A percentile compares a stretch with the other conserved stretches of the same genome.
Evolutionary conservation across 1,284 basidiomycete species (phyloP).

Genomic region (Meripilus lineatus): DNA sequence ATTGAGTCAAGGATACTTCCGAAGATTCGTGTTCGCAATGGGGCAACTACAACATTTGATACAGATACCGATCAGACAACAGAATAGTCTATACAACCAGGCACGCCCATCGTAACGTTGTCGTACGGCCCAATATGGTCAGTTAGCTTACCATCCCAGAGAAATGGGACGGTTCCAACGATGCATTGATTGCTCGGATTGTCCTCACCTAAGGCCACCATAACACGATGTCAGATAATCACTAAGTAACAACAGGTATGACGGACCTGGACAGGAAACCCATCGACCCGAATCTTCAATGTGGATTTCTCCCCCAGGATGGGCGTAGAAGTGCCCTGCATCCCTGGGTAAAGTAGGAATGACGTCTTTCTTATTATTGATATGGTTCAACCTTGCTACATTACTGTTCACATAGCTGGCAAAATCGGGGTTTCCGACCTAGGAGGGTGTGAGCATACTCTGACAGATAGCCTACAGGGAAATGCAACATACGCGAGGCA

Average conservation of each 20-base stretch:
- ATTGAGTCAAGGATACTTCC: too few relatives aligned
- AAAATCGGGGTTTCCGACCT: constrained; percentile 57
- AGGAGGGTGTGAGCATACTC: neutral
- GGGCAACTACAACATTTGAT: too few relatives aligned
- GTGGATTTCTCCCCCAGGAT: constrained; percentile 16
- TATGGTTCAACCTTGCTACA: constrained; percentile 32
- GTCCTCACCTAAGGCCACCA: constrained; percentile 47
- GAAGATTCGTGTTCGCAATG: too few relatives aligned
- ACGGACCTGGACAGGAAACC: constrained; percentile 14
- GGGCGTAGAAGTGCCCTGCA: constrained; percentile 23
- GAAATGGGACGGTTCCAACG: constrained; percentile 48
- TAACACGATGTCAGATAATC: neutral
- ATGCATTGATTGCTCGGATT: constrained; percentile 46
- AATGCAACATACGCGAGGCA: constrained; percentile 43
- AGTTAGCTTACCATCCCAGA: constrained; percentile 35
- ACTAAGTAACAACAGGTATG: too few relatives aligned
- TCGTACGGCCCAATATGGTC: constrained; percentile 61
- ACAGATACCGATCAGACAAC: too few relatives aligned
- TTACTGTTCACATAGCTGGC: constrained; percentile 52
- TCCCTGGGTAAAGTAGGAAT: constrained; percentile 20
- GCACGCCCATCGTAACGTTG: constrained; percentile 49
- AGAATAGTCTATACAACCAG: too few relatives aligned
- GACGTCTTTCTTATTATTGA: constrained; percentile 27
- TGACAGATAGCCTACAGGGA: neutral
- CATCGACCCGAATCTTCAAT: constrained; percentile 13